phyloP scores from a whole-genome alignment of 2,329 filamentous ascomycete genomes.

The Colletotrichum sp. region DNA sequence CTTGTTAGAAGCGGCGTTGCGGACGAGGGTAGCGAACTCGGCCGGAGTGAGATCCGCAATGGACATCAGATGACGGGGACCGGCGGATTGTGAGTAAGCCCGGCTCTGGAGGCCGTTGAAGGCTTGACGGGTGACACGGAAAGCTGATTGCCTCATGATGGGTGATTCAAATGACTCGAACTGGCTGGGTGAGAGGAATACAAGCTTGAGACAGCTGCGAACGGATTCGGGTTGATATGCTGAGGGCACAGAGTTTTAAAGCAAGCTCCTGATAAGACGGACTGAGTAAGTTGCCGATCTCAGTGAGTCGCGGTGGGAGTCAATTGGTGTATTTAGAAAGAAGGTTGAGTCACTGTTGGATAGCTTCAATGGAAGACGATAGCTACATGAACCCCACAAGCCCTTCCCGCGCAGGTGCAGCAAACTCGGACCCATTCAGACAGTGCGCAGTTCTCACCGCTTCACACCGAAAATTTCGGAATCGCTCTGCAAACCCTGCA shows the following conservation, averaged over 20 bases:
- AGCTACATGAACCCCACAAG: not conserved
- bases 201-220: not conserved
- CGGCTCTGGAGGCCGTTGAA: constrained; percentile 42
- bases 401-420: not conserved
- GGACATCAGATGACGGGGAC: constrained; percentile 85
- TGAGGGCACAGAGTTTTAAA: not conserved
- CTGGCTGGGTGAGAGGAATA: not conserved
- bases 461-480: constrained; percentile 22
- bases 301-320: not conserved
- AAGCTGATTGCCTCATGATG: constrained; percentile 37
- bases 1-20: constrained; percentile 82
- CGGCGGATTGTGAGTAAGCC: constrained; percentile 42
- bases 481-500: not conserved
- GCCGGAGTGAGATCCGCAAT: constrained; percentile 82
- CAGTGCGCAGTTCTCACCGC: constrained; percentile 9
- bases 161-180: not conserved
- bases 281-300: not conserved
- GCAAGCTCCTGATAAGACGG: not conserved
- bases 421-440: constrained; percentile 8
- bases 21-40: constrained; percentile 82
- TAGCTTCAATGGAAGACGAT: constrained; percentile 5
- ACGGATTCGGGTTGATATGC: not conserved
- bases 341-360: constrained; percentile 16
- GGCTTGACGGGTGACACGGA: constrained; percentile 36
- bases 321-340: not conserved